Percentiles rank a stretch among this genome's conserved stretches.
These are phyloP conservation scores for Globisporangium barbulae DNA, from an alignment of 352 stramenopile genomes.

Conservation along the genomic window DNA sequence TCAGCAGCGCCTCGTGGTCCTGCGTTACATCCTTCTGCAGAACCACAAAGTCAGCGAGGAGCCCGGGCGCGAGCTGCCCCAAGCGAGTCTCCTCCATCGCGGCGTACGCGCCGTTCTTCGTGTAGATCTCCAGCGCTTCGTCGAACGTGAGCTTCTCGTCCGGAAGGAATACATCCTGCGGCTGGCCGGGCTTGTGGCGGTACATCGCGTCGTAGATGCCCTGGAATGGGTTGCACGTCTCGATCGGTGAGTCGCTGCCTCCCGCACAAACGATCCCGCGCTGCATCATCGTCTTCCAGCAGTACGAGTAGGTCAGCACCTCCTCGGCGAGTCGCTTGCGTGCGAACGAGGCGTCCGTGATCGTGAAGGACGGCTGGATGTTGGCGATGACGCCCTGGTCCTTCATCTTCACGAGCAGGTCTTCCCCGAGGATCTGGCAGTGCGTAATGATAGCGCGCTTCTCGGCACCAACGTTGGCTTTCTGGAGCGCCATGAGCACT, in stretches of 20 bases:
- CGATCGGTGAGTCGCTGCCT: slow-evolving; percentile 82
- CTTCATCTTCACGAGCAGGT: slow-evolving; percentile 71
- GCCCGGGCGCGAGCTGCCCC: slow-evolving; percentile 50
- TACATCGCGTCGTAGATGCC: slow-evolving; percentile 89
- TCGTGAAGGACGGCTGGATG: slow-evolving; percentile 87
- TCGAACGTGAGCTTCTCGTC: slow-evolving; percentile 68
- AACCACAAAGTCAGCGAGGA: slow-evolving; percentile 71
- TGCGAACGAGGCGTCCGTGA: slow-evolving; percentile 82
- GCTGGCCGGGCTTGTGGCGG: slow-evolving; percentile 46
- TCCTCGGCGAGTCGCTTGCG: slow-evolving; percentile 63
- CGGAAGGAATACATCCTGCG: slow-evolving; percentile 54
- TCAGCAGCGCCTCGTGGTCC: slow-evolving; percentile 38
- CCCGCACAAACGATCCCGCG: slow-evolving; percentile 73
- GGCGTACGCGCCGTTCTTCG: slow-evolving; percentile 63
- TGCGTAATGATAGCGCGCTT: slow-evolving; percentile 88
- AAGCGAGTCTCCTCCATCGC: slow-evolving; percentile 54
- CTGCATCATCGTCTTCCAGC: slow-evolving; percentile 83
- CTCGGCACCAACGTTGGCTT: slow-evolving; percentile 37
- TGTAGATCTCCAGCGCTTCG: slow-evolving; percentile 82
- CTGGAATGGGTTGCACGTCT: slow-evolving; percentile 85
- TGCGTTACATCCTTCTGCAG: slow-evolving; percentile 51
- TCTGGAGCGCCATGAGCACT: slow-evolving; percentile 63
- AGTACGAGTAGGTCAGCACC: slow-evolving; percentile 71
- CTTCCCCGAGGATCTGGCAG: slow-evolving; percentile 81
- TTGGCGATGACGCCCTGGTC: slow-evolving; percentile 79